phyloP scores from a whole-genome alignment of 352 stramenopile species.

The Halophytophthora polymorphica region DNA sequence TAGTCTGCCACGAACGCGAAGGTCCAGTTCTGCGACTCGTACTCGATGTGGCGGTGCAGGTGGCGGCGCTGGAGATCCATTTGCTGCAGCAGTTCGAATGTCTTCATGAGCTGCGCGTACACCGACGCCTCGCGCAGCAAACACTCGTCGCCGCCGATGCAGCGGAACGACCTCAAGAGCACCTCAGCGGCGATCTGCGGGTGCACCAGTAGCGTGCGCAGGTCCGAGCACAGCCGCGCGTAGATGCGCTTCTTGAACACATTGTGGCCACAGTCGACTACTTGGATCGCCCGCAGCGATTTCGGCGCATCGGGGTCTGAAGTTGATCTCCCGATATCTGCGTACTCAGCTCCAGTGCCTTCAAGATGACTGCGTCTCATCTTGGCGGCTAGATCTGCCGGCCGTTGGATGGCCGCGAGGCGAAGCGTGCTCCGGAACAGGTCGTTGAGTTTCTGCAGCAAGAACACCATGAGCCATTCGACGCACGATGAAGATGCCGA shows the following conservation, averaged over 20 bases:
- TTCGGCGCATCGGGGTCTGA: constrained; percentile 19
- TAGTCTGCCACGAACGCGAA: constrained; percentile 83
- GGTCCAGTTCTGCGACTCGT: constrained; percentile 81
- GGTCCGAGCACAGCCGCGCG: constrained; percentile 72
- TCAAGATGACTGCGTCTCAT: constrained; percentile 17
- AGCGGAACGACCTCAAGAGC: constrained; percentile 55
- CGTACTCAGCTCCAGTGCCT: constrained; percentile 10
- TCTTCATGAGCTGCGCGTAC: constrained; percentile 53
- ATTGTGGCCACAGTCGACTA: constrained; percentile 61
- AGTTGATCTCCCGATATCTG: too few relatives aligned
- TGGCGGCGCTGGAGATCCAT: constrained; percentile 82
- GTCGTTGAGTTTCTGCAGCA: constrained; percentile 62
- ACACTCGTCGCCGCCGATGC: constrained; percentile 24
- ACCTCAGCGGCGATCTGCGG: constrained; percentile 52
- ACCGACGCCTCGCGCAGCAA: constrained; percentile 37
- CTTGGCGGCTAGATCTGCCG: constrained; percentile 5
- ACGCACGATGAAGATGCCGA: constrained; percentile 42
- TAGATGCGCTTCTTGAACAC: constrained; percentile 82
- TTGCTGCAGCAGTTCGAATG: constrained; percentile 64
- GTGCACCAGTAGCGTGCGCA: constrained; percentile 75
- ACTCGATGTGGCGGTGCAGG: constrained; percentile 71
- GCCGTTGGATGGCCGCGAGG: constrained; percentile 47
- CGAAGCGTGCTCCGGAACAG: constrained; percentile 61
- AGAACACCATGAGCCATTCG: constrained; percentile 60
- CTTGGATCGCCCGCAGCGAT: constrained; percentile 40